Conservation (phyloP, 1,139 yeast genomes). For the Scheffersomyces cryptocercus region DNA sequence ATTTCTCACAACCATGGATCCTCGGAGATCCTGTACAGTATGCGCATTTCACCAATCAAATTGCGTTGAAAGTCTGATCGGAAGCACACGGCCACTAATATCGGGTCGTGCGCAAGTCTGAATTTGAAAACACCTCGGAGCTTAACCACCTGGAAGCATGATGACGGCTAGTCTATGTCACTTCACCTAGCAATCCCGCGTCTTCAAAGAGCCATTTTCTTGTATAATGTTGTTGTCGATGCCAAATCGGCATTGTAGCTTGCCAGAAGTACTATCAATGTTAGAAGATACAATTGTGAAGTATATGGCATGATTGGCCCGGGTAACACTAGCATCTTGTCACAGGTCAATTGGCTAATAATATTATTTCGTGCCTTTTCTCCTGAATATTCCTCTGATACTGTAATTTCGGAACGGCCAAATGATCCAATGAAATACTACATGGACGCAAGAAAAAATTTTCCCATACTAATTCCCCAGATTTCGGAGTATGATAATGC, state of each 20-base stretch:
- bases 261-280: too few relatives aligned
- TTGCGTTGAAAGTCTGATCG: constrained; percentile 4
- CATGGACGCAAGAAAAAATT: background rate
- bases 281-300: too few relatives aligned
- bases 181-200: background rate
- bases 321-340: too few relatives aligned
- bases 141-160: background rate
- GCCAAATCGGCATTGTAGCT: too few relatives aligned
- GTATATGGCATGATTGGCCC: too few relatives aligned
- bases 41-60: constrained; percentile 5
- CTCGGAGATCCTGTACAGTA: too few relatives aligned
- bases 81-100: constrained; percentile 6
- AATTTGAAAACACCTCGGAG: constrained; percentile 6
- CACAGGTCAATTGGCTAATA: too few relatives aligned
- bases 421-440: constrained; percentile 1
- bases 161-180: background rate
- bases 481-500: constrained; percentile 16
- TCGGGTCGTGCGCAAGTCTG: constrained; percentile 1
- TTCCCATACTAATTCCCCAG: constrained; percentile 14
- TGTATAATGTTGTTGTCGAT: background rate
- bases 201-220: background rate
- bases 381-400: too few relatives aligned
- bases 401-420: background rate
- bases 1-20: too few relatives aligned
- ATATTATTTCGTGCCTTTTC: too few relatives aligned